Conservation (phyloP, 2,329 filamentous ascomycete species). For the Aspergillus cejpii region DNA sequence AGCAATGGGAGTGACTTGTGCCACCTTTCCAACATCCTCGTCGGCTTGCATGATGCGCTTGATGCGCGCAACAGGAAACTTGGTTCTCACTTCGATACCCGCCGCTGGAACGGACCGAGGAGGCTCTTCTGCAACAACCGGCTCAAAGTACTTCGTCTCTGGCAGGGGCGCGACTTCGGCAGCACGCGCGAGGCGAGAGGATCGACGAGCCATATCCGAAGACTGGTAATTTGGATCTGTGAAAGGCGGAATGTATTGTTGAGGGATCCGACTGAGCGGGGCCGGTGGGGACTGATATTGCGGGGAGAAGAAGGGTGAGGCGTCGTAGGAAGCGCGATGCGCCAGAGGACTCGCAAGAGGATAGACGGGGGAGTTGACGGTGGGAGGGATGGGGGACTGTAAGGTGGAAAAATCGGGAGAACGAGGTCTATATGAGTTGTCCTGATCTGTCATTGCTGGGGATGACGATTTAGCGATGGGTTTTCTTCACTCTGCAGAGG, state of each 20-base stretch:
- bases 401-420: conserved; percentile 49
- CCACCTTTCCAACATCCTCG: conserved; percentile 96
- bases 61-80: conserved; percentile 94
- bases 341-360: conserved; percentile 30
- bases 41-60: conserved; percentile 99
- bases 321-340: conserved; percentile 42
- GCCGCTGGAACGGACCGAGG: conserved; percentile 34
- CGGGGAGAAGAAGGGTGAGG: conserved; percentile 41
- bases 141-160: conserved; percentile 21
- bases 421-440: conserved; percentile 43
- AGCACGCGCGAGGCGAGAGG: conserved; percentile 32
- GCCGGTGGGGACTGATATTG: conserved; percentile 28
- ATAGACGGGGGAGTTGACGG: conserved; percentile 26
- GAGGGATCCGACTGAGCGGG: conserved; percentile 24
- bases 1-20: conserved; percentile 92
- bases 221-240: conserved; percentile 18
- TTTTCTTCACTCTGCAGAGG: conserved; percentile 2
- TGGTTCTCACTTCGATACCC: conserved; percentile 75
- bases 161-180: conserved; percentile 25
- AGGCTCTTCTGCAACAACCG: conserved; percentile 19
- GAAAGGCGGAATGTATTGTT: conserved; percentile 34
- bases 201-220: conserved; percentile 40
- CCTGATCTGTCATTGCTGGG: conserved; percentile 41
- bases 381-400: conserved; percentile 36
- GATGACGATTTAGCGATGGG: conserved; percentile 14